These are phyloP conservation scores for Vickermania spadyakhi DNA, from an alignment of 208 protist species.

Conservation along the genomic window DNA sequence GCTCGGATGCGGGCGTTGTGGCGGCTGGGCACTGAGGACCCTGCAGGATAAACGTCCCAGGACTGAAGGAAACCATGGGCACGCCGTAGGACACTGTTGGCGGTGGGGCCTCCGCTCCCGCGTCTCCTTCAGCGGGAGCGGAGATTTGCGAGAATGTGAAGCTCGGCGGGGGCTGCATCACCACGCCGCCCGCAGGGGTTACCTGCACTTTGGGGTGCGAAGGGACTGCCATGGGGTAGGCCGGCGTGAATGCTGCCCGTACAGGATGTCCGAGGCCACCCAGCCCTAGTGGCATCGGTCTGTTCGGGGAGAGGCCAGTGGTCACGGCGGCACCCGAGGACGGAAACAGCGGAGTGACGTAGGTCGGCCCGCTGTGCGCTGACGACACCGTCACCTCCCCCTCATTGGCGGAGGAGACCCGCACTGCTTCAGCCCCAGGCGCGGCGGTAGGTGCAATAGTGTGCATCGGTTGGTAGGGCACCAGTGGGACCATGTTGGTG, in stretches of 20 bases:
- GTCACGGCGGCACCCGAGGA: not conserved
- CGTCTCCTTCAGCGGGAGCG: not conserved
- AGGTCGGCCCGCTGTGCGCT: not conserved
- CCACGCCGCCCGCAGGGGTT: not conserved
- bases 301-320: not conserved
- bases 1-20: not conserved
- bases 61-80: slow-evolving; percentile 32
- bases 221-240: not conserved
- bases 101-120: not conserved
- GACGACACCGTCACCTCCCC: not conserved
- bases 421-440: not conserved
- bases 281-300: too few species aligned
- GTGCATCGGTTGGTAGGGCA: not conserved
- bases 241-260: too few species aligned
- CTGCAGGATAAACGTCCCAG: slow-evolving; percentile 48
- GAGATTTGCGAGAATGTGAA: slow-evolving; percentile 4
- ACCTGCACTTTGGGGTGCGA: not conserved
- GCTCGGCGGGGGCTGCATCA: not conserved
- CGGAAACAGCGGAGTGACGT: not conserved
- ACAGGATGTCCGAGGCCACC: too few species aligned
- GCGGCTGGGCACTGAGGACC: slow-evolving; percentile 23
- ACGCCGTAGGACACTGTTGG: slow-evolving; percentile 3
- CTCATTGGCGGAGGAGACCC: not conserved
- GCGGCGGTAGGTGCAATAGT: not conserved
- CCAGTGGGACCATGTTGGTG: not conserved